phyloP scores from a whole-genome alignment of 352 stramenopile species.

The Blastocystis hominis region DNA sequence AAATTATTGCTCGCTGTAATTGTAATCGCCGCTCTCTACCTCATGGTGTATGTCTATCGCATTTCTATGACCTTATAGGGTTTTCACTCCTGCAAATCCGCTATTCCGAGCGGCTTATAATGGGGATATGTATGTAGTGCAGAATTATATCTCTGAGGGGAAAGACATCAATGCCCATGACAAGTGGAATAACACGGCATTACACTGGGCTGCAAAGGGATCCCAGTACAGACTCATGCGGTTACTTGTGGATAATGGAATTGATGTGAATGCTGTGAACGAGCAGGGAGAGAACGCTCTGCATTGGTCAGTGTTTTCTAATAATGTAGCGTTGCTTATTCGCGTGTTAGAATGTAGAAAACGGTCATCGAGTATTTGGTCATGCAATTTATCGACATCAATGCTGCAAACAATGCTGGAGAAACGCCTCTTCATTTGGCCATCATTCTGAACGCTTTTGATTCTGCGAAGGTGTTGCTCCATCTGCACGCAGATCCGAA shows the following conservation, averaged over 20 bases:
- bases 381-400: neutral
- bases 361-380: slow-evolving; percentile 20
- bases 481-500: slow-evolving; percentile 40
- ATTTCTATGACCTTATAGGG: neutral
- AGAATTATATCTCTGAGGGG: slow-evolving; percentile 24
- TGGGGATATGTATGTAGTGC: neutral
- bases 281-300: slow-evolving; percentile 24
- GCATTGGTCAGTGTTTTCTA: slow-evolving; percentile 28
- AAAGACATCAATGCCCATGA: slow-evolving; percentile 30
- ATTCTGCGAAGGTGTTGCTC: neutral
- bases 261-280: neutral
- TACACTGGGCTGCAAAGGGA: slow-evolving; percentile 53
- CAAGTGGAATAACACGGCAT: slow-evolving; percentile 43
- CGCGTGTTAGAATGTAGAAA: neutral
- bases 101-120: slow-evolving; percentile 23
- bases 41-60: neutral
- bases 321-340: neutral
- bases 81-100: slow-evolving; percentile 36
- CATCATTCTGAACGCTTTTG: slow-evolving; percentile 27
- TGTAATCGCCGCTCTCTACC: neutral
- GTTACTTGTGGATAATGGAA: slow-evolving; percentile 11
- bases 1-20: neutral
- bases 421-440: slow-evolving; percentile 35
- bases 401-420: neutral
- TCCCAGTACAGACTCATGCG: neutral